Percentiles rank a stretch among this genome's conserved stretches.
Evolutionary conservation across 2,329 filamentous ascomycete species (phyloP).

Genomic region (Emmonsia crescens): DNA sequence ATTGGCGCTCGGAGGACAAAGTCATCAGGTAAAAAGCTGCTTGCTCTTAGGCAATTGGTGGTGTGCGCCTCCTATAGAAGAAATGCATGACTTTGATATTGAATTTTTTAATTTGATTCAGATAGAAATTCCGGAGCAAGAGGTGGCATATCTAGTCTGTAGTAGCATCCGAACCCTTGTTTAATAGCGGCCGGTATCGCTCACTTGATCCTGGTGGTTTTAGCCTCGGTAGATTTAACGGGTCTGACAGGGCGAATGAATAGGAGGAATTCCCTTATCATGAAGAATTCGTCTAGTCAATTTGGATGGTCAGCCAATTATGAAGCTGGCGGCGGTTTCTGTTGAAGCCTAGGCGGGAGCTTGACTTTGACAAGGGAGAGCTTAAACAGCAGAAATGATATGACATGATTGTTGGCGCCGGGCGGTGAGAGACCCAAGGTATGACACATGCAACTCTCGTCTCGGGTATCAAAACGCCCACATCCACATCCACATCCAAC

Average conservation of each 20-base stretch:
- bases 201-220: background rate
- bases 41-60: background rate
- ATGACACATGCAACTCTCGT: constrained; percentile 1
- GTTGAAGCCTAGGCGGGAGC: background rate
- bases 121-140: too few species aligned
- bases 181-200: background rate
- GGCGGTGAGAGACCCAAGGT: background rate
- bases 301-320: background rate
- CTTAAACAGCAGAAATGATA: too few species aligned
- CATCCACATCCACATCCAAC: background rate
- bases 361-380: constrained; percentile 3
- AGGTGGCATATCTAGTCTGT: too few species aligned
- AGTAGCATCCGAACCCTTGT: background rate
- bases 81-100: too few species aligned
- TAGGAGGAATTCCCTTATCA: background rate
- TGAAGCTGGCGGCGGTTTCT: background rate
- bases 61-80: background rate
- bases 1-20: background rate
- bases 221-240: background rate
- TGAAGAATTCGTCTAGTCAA: background rate
- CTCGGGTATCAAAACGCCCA: background rate
- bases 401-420: too few species aligned
- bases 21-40: background rate
- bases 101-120: too few species aligned
- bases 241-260: background rate